Base-by-base conservation (phyloP, 1,284 basidiomycete genomes). In the Gymnopus androsaceus region DNA sequence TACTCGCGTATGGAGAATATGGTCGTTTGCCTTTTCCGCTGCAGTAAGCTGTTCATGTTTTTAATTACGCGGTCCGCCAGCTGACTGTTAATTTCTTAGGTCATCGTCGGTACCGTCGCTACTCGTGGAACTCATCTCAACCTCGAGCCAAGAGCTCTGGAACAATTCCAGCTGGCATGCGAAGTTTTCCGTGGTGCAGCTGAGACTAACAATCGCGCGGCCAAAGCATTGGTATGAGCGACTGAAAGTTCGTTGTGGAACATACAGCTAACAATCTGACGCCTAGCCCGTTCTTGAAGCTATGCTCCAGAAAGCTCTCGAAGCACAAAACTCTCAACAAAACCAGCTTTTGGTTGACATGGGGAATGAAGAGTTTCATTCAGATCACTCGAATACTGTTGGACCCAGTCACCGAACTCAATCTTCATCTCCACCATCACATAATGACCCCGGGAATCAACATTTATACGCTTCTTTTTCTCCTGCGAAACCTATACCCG, bases 1-100 rank as follows among this genome's bases (percentile, higher is more conserved):
- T 55, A 61, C 73, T 30, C 70, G 78, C 8, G 64, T 80, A n/a
- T 80, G 78, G 75, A 69, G 74, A 46, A 75, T 80, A 44, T 81
- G 80, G 79, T 72, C 78, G 3, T 66, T 75, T 37, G 70, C 75
- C 2, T 81, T 81, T 59, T 71, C 75, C 17, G 75, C 79, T 31
- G 71, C 77, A 27, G 78, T 80, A 62, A 64, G 74, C 62, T 27
- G 27, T 51, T 34, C 52, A 50, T 37, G 19, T 33, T 17, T 46
- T 51, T 46, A 2, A 15, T 15, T 17, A 44, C 9, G 42, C 21
- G 9, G 12, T n/a, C n/a, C n/a, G n/a, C n/a, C 44, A 15, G 21
- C 12, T 48, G 23, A 44, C 40, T 37, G 42, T 51, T 12, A 4
- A 31, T 25, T 27, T 23, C n/a, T 14, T 41, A 80, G 78, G 66